Evolutionary conservation across 352 stramenopile species (phyloP).

Genomic region (Blastocystis sp.): DNA sequence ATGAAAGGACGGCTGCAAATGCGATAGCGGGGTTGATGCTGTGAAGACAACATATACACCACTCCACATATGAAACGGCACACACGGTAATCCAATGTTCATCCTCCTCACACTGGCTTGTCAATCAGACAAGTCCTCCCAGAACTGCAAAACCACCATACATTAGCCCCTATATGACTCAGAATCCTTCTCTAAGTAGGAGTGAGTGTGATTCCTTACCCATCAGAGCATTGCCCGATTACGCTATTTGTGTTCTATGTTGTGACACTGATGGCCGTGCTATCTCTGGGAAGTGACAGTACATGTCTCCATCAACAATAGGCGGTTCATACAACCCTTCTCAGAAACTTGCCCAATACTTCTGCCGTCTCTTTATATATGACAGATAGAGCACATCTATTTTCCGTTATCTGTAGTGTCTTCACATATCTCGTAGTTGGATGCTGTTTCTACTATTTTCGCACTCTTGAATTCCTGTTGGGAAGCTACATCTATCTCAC

Average conservation of each 20-base stretch:
- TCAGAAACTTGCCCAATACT: too few relatives aligned
- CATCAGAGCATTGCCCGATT: neutral
- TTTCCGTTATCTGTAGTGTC: slow-evolving; percentile 11
- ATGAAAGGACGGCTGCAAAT: too few relatives aligned
- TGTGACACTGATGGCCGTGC: neutral
- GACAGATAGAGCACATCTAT: neutral
- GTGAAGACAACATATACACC: too few relatives aligned
- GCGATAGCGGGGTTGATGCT: too few relatives aligned
- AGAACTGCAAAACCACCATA: too few relatives aligned
- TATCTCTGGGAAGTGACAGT: slow-evolving; percentile 31
- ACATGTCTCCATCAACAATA: neutral
- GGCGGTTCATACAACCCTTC: too few relatives aligned
- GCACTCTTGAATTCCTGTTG: slow-evolving; percentile 17
- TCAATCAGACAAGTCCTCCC: too few relatives aligned
- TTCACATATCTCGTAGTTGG: slow-evolving; percentile 50
- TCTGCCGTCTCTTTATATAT: slow-evolving; percentile 54
- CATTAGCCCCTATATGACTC: too few relatives aligned
- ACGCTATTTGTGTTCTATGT: slow-evolving; percentile 23
- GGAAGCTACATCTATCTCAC: slow-evolving; percentile 4
- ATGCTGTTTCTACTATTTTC: slow-evolving; percentile 7
- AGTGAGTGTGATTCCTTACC: neutral
- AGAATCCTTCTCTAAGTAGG: neutral
- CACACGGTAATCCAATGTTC: too few relatives aligned
- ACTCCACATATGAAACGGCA: too few relatives aligned
- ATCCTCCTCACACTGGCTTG: too few relatives aligned